phyloP scores from a whole-genome alignment of 106 monocot genomes.

The Dendrobium officinale region DNA sequence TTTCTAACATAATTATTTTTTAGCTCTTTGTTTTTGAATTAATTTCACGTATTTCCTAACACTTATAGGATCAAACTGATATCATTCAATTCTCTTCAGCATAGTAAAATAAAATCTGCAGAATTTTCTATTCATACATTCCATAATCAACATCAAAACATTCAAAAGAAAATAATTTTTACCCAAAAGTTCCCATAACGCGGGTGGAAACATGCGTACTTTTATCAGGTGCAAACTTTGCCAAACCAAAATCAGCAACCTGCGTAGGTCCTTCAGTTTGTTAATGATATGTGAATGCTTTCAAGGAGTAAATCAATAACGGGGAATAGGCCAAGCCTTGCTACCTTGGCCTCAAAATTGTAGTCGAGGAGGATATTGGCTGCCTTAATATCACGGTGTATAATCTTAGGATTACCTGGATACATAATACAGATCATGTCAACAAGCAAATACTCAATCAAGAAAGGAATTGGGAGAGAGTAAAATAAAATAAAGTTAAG shows the following conservation, averaged over 20 bases:
- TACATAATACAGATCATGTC: neutral
- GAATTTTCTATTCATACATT: neutral
- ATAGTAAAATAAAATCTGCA: neutral
- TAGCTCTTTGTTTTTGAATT: too few relatives aligned
- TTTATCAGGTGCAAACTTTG: conserved; percentile 49
- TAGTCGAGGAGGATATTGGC: conserved; percentile 89
- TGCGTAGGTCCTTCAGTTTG: conserved; percentile 12
- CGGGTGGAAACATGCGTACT: conserved; percentile 83
- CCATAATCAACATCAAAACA: neutral
- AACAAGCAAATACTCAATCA: neutral
- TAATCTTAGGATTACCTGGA: conserved; percentile 91
- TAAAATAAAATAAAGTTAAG: neutral
- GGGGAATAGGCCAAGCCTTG: neutral
- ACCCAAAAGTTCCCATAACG: conserved; percentile 79
- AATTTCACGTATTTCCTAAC: neutral
- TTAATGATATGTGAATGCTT: neutral
- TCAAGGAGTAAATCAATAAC: neutral
- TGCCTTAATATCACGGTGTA: conserved; percentile 93
- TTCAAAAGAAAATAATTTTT: neutral
- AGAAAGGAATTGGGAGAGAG: neutral
- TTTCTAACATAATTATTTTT: too few relatives aligned
- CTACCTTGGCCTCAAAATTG: conserved; percentile 89
- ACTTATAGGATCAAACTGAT: neutral
- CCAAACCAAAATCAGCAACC: conserved; percentile 98
- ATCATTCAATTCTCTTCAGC: neutral